phyloP scores from a whole-genome alignment of 176 grass and related monocot genomes.

The Saccharum officinarum region DNA sequence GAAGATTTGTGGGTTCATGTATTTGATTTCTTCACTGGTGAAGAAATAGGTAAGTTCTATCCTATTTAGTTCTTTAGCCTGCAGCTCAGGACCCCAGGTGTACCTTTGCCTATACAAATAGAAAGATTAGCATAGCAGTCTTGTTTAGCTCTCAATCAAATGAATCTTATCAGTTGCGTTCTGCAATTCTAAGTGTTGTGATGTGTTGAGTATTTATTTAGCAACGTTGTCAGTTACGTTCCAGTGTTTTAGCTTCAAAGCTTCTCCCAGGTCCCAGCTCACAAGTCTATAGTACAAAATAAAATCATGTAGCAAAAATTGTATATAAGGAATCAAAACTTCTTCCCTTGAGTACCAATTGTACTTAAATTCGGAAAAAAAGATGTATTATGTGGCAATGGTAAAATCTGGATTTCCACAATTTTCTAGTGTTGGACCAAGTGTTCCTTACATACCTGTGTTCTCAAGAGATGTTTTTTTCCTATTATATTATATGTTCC shows the following conservation, averaged over 20 bases:
- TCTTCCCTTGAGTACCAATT: neutral
- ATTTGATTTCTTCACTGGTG: slow-evolving; percentile 92
- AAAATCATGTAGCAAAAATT: neutral
- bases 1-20: slow-evolving; percentile 97
- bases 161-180: neutral
- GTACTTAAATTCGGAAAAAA: neutral
- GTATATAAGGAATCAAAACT: neutral
- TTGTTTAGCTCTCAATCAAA: neutral
- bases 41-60: slow-evolving; percentile 81
- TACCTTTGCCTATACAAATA: neutral
- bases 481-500: neutral
- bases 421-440: neutral
- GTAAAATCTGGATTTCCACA: neutral
- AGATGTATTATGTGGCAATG: neutral
- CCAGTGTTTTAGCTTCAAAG: neutral
- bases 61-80: neutral
- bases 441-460: neutral
- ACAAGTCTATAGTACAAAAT: neutral
- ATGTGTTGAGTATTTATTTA: neutral
- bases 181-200: neutral
- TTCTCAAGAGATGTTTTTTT: neutral
- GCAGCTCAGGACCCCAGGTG: neutral
- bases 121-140: neutral
- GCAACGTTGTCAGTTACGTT: too few species aligned
- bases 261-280: neutral